These are phyloP conservation scores for Candida sp. DNA, from an alignment of 1,139 yeast species.

Conservation along the genomic window DNA sequence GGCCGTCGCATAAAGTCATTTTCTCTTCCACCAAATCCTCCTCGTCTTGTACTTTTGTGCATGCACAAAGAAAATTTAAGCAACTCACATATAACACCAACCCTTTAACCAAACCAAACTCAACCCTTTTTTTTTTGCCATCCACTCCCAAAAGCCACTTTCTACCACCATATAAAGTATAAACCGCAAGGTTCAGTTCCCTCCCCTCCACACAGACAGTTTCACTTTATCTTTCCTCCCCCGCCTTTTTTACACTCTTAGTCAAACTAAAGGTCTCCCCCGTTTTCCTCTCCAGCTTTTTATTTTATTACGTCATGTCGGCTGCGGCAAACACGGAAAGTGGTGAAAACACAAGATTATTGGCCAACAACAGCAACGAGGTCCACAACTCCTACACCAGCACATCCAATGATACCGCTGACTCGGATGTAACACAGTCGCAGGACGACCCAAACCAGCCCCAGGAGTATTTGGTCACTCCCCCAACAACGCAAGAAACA, in stretches of 20 bases:
- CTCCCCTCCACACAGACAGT: not conserved
- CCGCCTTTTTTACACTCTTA: not conserved
- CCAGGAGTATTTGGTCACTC: constrained; percentile 8
- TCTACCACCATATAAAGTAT: not conserved
- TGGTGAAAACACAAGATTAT: not conserved
- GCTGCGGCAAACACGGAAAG: not conserved
- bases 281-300: not conserved
- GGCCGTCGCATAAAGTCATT: not conserved
- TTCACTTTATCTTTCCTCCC: not conserved
- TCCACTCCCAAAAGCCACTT: too few species aligned
- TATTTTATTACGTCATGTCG: not conserved
- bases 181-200: too few species aligned
- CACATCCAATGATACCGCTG: not conserved
- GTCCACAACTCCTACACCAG: not conserved
- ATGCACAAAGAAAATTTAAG: too few species aligned
- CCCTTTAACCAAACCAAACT: not conserved
- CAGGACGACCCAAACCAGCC: constrained; percentile 7
- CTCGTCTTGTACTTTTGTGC: not conserved
- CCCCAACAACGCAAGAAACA: constrained; percentile 8
- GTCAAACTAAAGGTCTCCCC: not conserved
- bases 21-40: not conserved
- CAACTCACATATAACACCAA: not conserved
- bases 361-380: not conserved
- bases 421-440: constrained; percentile 1
- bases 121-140: too few species aligned